These are phyloP conservation scores for Blakeslea trispora DNA, from an alignment of 371 early-diverging fungal genomes.

Conservation along the genomic window DNA sequence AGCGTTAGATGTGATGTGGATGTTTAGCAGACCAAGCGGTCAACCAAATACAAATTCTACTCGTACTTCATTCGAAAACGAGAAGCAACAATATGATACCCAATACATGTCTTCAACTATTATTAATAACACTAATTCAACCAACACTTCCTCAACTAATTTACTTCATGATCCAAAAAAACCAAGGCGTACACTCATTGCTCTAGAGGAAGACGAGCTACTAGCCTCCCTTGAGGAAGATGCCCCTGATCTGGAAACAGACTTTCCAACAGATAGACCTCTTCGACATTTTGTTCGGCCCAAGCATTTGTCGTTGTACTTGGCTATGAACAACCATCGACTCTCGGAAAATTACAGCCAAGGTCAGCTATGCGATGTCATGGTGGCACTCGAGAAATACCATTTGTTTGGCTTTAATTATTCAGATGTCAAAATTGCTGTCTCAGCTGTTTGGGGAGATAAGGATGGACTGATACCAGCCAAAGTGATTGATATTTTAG, in stretches of 20 bases:
- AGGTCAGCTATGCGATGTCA: slow-evolving; percentile 48
- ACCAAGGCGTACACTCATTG: slow-evolving; percentile 18
- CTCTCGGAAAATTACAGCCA: slow-evolving; percentile 44
- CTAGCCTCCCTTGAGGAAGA: slow-evolving; percentile 41
- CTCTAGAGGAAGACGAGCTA: slow-evolving; percentile 38
- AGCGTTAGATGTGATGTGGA: slow-evolving; percentile 54
- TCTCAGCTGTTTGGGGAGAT: slow-evolving; percentile 58
- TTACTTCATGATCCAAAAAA: neutral
- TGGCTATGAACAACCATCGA: slow-evolving; percentile 48
- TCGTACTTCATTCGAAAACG: neutral
- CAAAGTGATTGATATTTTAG: slow-evolving; percentile 42
- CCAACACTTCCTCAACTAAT: neutral
- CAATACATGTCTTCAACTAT: neutral
- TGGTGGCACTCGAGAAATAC: slow-evolving; percentile 54
- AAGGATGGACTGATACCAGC: slow-evolving; percentile 47
- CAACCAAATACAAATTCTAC: neutral
- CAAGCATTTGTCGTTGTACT: slow-evolving; percentile 47
- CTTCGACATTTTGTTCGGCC: slow-evolving; percentile 51
- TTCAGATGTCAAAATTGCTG: slow-evolving; percentile 36
- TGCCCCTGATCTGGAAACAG: slow-evolving; percentile 38
- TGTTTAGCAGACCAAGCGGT: slow-evolving; percentile 29
- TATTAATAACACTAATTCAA: too few species aligned
- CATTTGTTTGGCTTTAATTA: slow-evolving; percentile 52
- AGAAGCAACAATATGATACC: neutral
- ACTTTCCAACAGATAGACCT: slow-evolving; percentile 52